phyloP scores from a whole-genome alignment of 2,329 filamentous ascomycete genomes.

The Fusarium avenaceum region DNA sequence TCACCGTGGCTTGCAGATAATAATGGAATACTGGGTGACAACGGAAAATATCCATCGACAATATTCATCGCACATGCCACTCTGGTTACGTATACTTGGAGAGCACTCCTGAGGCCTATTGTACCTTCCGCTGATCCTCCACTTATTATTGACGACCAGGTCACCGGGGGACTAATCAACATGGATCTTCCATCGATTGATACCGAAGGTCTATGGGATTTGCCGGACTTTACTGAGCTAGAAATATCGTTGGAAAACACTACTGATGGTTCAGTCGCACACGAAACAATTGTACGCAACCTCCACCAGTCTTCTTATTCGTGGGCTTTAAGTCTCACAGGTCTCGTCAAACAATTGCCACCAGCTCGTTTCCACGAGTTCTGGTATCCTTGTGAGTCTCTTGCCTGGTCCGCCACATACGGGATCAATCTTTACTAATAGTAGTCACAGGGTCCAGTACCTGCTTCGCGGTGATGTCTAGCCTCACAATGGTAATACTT shows the following conservation, averaged over 20 bases:
- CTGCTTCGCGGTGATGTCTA: background rate
- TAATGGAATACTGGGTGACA: background rate
- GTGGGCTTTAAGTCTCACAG: background rate
- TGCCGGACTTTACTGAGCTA: background rate
- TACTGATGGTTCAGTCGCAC: background rate
- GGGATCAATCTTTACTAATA: background rate
- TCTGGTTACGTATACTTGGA: background rate
- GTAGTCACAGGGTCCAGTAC: background rate
- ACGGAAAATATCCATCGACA: background rate
- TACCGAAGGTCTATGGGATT: background rate
- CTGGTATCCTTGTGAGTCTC: slow-evolving; percentile 1
- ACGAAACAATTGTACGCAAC: background rate
- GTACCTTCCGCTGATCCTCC: background rate
- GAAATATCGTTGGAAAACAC: background rate
- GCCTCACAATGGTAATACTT: background rate
- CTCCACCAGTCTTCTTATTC: background rate
- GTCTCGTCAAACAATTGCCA: background rate
- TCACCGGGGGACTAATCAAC: background rate
- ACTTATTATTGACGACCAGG: background rate
- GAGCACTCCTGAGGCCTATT: background rate
- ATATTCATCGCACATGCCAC: background rate
- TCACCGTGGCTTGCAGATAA: background rate
- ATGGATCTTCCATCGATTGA: background rate
- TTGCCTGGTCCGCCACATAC: background rate
- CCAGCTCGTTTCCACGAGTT: background rate